These are phyloP conservation scores for Xylariomycetidae sp. DNA, from an alignment of 2,329 filamentous ascomycete genomes.

Conservation along the genomic window DNA sequence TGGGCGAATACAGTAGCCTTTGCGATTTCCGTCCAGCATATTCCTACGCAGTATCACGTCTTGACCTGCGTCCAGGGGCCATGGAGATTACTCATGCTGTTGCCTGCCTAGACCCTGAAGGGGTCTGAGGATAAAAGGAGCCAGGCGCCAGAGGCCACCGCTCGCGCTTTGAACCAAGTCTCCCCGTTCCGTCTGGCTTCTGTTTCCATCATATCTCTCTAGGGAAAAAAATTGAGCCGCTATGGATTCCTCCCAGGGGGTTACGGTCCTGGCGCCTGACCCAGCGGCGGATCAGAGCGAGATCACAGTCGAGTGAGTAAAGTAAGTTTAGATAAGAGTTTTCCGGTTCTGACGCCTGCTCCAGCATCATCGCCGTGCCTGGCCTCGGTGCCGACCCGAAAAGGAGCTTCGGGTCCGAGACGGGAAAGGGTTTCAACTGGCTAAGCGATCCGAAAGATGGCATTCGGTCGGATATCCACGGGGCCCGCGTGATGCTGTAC, in stretches of 20 bases:
- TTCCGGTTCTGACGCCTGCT: slow-evolving; percentile 10
- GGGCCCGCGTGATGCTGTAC: slow-evolving; percentile 29
- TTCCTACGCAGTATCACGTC: too few relatives aligned
- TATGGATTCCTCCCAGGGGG: not conserved
- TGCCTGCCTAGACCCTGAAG: too few relatives aligned
- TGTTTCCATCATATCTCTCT: too few relatives aligned
- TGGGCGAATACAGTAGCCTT: too few relatives aligned
- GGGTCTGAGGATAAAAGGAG: too few relatives aligned
- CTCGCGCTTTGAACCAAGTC: too few relatives aligned
- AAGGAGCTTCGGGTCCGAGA: slow-evolving; percentile 27
- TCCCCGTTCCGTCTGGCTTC: too few relatives aligned
- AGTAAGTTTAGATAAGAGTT: not conserved
- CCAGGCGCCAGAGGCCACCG: too few relatives aligned
- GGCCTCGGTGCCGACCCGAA: slow-evolving; percentile 29
- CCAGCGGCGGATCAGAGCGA: not conserved
- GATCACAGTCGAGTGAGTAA: not conserved
- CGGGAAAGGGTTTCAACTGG: slow-evolving; percentile 31
- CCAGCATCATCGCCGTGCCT: slow-evolving; percentile 32
- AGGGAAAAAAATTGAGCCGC: too few relatives aligned
- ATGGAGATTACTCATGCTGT: too few relatives aligned
- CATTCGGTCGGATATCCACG: slow-evolving; percentile 26
- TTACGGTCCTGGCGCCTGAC: not conserved
- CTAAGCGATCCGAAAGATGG: slow-evolving; percentile 24
- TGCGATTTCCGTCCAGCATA: too few relatives aligned
- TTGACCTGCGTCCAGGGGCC: too few relatives aligned